Percentiles rank a stretch among this genome's conserved stretches.
Evolutionary conservation across 257 asterid genomes (phyloP).

Genomic region (Eucommia ulmoides): DNA sequence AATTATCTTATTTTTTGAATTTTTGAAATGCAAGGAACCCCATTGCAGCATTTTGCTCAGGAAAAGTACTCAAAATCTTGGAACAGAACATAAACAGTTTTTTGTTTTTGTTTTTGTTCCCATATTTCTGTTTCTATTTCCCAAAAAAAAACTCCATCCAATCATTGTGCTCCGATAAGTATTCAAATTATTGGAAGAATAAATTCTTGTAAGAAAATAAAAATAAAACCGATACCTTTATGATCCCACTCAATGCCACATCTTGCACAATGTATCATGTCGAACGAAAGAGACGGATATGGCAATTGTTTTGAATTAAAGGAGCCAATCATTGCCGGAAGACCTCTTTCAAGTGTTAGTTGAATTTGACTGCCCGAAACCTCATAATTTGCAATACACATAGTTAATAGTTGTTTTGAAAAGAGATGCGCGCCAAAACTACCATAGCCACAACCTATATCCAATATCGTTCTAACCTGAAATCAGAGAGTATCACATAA

Average conservation of each 20-base stretch:
- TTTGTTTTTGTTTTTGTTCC: background rate
- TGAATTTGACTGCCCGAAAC: conserved; percentile 99
- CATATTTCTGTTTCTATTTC: background rate
- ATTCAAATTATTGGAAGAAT: background rate
- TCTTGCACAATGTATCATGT: conserved; percentile 94
- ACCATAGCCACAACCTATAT: conserved; percentile 96
- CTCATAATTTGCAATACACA: conserved; percentile 91
- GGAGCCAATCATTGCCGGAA: conserved; percentile 95
- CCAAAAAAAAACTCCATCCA: background rate
- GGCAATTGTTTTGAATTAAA: conserved; percentile 86
- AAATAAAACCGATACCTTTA: conserved; percentile 49
- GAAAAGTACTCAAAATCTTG: too few species aligned
- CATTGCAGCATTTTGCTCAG: too few species aligned
- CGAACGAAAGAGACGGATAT: conserved; percentile 86
- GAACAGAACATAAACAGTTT: background rate
- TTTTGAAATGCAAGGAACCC: too few species aligned
- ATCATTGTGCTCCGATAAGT: background rate
- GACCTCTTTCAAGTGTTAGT: conserved; percentile 95
- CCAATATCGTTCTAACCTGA: conserved; percentile 82
- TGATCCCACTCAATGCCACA: conserved; percentile 89
- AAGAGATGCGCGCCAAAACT: conserved; percentile 93
- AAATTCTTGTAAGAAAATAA: background rate
- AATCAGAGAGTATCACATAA: too few species aligned
- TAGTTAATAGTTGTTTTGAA: conserved; percentile 64
- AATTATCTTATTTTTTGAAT: too few species aligned